Conservation (phyloP, 1,284 basidiomycete genomes). For the Meira nashicola region DNA sequence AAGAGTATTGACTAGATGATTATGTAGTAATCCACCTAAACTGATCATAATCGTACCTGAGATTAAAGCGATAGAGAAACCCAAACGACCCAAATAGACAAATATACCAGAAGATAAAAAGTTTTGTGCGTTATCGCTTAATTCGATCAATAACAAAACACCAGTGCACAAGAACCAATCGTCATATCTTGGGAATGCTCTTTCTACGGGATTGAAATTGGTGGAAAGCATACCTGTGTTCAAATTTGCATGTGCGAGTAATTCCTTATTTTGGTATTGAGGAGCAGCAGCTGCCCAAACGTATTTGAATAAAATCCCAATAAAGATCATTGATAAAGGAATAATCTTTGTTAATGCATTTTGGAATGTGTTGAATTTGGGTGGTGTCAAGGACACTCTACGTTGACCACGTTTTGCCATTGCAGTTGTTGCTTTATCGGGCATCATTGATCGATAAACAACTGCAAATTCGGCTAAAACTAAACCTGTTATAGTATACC, state of each 20-base stretch:
- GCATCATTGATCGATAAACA: slow-evolving; percentile 23
- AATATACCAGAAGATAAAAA: slow-evolving; percentile 15
- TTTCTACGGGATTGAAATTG: slow-evolving; percentile 18
- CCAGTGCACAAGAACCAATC: slow-evolving; percentile 35
- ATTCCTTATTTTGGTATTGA: slow-evolving; percentile 17
- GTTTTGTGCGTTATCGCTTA: slow-evolving; percentile 14
- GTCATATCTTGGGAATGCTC: slow-evolving; percentile 34
- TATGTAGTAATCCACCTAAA: slow-evolving; percentile 29
- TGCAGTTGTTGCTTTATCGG: slow-evolving; percentile 15
- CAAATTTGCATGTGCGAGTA: slow-evolving; percentile 26
- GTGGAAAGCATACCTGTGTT: slow-evolving; percentile 24
- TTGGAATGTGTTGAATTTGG: not conserved
- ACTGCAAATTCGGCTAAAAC: slow-evolving; percentile 31
- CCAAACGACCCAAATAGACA: slow-evolving; percentile 24
- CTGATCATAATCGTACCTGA: slow-evolving; percentile 31
- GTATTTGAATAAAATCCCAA: slow-evolving; percentile 34
- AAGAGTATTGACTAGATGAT: slow-evolving; percentile 19
- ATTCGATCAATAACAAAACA: slow-evolving; percentile 28
- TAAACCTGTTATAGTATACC: slow-evolving; percentile 40
- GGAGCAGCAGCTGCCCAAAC: slow-evolving; percentile 29
- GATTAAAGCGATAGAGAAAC: slow-evolving; percentile 31
- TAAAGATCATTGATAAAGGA: slow-evolving; percentile 17
- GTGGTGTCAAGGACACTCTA: slow-evolving; percentile 10
- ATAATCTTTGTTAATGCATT: slow-evolving; percentile 1
- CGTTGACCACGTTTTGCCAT: slow-evolving; percentile 24